Base-by-base conservation (phyloP, 371 early-diverging fungal genomes). In the Catenaria anguillulae region DNA sequence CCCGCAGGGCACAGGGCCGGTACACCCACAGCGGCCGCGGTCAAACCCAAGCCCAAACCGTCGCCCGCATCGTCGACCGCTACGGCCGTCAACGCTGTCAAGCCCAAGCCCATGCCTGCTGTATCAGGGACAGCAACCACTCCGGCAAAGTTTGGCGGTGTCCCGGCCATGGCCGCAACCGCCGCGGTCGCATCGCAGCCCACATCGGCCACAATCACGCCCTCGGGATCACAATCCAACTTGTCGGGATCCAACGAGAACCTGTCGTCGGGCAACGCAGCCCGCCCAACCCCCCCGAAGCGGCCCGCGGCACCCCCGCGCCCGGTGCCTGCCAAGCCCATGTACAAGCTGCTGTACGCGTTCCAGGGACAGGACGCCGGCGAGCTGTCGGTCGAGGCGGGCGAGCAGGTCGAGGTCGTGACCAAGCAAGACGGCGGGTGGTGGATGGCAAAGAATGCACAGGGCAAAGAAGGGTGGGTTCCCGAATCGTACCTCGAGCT, bases 391-490 rank as follows among this genome's bases (percentile, higher is more conserved):
- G 83, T 89, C 69, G 79, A 75, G 58, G 77, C 77, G 62, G 86
- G 77, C 40, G 83, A 82, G 65, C 34, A 83, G 6, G 76, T 88
- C 69, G 87, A 88, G 65, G 83, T 89, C 64, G 55, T 82, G 17
- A 82, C 88, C 65, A 85, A 87, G 67, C 84, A 86, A 64, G 79
- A 84, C 36, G 87, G 85, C 66, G 90, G 90, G 35, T 89, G 90
- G 90, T 89, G 90, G 90, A 69, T 89, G 29, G 89, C 84, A 37
- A 72, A 74, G 60, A 83, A 77, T 67, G 37, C 55, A n/a, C 77
- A 81, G 59, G 87, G 84, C 36, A 72, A 76, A 61, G 83, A 87
- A 71, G 87, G 88, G 33, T 89, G 89, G 90, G 84, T 88, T 15
- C 90, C 90, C 36, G 85, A 85, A 64, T 88, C 88, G 67, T 89